These are phyloP conservation scores for Erythrobasidium yunnanense DNA, from an alignment of 768 basidiomycete species.

Conservation along the genomic window DNA sequence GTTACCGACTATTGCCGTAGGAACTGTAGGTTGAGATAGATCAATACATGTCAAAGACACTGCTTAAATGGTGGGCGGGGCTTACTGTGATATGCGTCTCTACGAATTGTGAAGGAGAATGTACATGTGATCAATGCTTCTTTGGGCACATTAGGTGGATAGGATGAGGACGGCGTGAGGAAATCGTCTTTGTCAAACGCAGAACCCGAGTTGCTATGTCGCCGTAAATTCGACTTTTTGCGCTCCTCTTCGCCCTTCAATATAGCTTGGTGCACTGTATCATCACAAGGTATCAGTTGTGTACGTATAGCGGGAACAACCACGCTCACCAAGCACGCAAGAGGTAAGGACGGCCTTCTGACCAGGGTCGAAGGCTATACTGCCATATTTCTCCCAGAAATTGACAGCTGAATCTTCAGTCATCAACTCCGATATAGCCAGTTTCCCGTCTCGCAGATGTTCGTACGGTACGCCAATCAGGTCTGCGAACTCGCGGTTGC, in stretches of 20 bases:
- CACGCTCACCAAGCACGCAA: conserved; percentile 52
- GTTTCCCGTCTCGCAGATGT: conserved; percentile 81
- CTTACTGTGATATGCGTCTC: conserved; percentile 26
- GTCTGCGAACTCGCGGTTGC: conserved; percentile 88
- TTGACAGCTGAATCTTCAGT: conserved; percentile 92
- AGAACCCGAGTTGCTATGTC: background rate
- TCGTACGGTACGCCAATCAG: conserved; percentile 75
- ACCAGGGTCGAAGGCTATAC: conserved; percentile 74
- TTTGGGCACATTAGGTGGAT: conserved; percentile 45
- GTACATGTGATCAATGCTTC: conserved; percentile 75
- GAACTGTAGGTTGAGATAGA: background rate
- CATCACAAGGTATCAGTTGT: background rate
- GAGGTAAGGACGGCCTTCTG: conserved; percentile 90
- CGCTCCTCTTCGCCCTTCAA: background rate
- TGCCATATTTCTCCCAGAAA: conserved; percentile 99
- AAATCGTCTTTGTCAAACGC: background rate
- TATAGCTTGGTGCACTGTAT: conserved; percentile 16
- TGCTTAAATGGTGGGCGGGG: too few relatives aligned
- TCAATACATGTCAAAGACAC: background rate
- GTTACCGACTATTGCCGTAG: conserved; percentile 22
- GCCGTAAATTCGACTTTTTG: background rate
- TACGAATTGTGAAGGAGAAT: conserved; percentile 76
- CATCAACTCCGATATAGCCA: conserved; percentile 98
- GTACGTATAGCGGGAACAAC: background rate
- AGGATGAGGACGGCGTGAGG: conserved; percentile 6